Evolutionary conservation across 83 land plant species (phyloP).

Genomic region (Thuja plicata): DNA sequence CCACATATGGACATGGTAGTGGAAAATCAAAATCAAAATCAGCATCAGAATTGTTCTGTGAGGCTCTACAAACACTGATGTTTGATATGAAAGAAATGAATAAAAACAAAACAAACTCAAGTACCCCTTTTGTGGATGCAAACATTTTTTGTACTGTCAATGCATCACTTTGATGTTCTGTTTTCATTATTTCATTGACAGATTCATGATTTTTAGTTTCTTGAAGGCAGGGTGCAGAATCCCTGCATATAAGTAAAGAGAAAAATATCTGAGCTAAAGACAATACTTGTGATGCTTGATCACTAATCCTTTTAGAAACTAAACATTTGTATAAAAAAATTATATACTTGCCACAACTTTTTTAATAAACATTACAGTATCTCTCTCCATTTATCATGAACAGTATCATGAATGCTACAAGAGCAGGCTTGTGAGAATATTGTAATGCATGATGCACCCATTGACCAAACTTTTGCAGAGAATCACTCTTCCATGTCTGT

Average conservation of each 20-base stretch:
- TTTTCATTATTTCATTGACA: constrained; percentile 19
- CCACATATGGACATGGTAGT: too few species aligned
- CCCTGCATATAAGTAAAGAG: not conserved
- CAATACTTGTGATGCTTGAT: not conserved
- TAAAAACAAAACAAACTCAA: too few species aligned
- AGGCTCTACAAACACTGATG: too few species aligned
- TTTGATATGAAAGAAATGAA: too few species aligned
- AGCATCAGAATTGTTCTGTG: too few species aligned
- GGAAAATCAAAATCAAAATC: too few species aligned
- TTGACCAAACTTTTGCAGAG: constrained; percentile 93
- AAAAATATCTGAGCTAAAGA: not conserved
- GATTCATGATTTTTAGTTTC: not conserved
- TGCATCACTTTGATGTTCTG: constrained; percentile 79
- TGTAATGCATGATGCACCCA: constrained; percentile 99
- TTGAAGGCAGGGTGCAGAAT: not conserved
- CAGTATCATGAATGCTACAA: constrained; percentile 99
- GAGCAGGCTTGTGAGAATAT: constrained; percentile 98
- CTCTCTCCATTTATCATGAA: constrained; percentile 99
- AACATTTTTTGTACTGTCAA: constrained; percentile 78
- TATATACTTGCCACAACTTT: too few species aligned
- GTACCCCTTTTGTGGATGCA: too few species aligned
- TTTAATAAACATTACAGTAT: constrained; percentile 82
- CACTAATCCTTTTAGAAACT: not conserved
- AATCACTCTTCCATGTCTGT: constrained; percentile 99
- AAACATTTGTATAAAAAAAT: not conserved